Evolutionary conservation across 306 rosid species (phyloP), one percentile per base, ranked within the genome.

Genomic region (Cicer chorassanicum): DNA sequence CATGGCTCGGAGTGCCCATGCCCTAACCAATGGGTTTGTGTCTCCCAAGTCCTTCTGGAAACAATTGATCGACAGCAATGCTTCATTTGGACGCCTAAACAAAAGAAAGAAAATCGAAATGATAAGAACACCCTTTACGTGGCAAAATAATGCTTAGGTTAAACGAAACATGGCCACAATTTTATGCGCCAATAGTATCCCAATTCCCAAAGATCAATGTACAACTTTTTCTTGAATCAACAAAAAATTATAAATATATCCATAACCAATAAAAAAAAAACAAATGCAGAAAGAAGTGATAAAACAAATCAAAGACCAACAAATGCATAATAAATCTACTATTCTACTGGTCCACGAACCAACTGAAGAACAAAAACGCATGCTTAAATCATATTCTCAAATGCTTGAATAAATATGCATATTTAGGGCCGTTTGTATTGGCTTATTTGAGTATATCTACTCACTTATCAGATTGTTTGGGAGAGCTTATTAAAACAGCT

Each of bases 1-100:
- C 97, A 95, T 89, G 53, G 99, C 87, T 51, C 98, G 93, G 66
- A 92, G 83, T 19, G 99, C 99, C 96, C 98, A 95, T 2, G 97
- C 99, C 85, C 99, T 90, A 70, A 95, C 98, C 68, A 92, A 82
- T 0, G 99, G 92, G 51, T 87, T 95, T 8, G 89, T 80, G 82
- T 95, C 98, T 76, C 90, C 96, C 46, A 95, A 75, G 76, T 95
- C 99, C 87, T 86, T 95, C 72, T 95, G 99, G 81, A 95, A 95
- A 72, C 78, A 95, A 86, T 95, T 94, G 69, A 94, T 94, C 1
- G 99, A 94, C 44, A 94, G 82, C 91, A 94, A 86, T 1, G 90
- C 99, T 84, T 95, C 99, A 75, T 90, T 90, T 53, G 98, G 98
- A 75, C 92, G 97, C 98, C 99, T 95, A 68, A 82, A 65, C 53